Conservation (phyloP, 805 yeast genomes). For the Starmerella roubikii region DNA sequence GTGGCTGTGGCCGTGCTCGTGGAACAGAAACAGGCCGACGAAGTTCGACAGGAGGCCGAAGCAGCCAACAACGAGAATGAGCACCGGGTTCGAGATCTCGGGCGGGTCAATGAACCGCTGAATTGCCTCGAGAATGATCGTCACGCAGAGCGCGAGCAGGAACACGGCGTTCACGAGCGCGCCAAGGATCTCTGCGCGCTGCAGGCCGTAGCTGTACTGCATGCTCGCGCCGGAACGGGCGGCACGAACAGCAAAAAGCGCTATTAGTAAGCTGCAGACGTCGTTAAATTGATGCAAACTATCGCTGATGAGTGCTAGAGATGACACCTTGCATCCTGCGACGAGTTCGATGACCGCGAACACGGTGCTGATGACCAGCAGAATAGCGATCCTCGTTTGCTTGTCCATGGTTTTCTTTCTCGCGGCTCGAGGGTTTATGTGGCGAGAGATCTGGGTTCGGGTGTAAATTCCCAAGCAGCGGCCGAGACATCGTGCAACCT, state of each 20-base stretch:
- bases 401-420: constrained; percentile 26
- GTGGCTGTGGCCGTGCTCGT: constrained; percentile 44
- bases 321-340: constrained; percentile 72
- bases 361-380: constrained; percentile 60
- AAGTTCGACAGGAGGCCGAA: constrained; percentile 75
- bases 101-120: constrained; percentile 79
- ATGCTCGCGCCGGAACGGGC: constrained; percentile 77
- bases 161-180: constrained; percentile 91
- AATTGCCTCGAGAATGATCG: constrained; percentile 83
- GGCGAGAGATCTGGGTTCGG: too few species aligned
- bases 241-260: constrained; percentile 91
- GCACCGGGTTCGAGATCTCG: constrained; percentile 63
- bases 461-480: too few species aligned
- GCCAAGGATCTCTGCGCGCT: constrained; percentile 91
- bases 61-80: constrained; percentile 67
- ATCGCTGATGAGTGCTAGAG: constrained; percentile 88
- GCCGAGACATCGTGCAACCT: too few species aligned
- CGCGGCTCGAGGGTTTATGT: too few species aligned
- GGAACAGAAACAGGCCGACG: constrained; percentile 72
- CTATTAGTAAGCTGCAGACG: constrained; percentile 75
- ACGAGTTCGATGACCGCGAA: constrained; percentile 79
- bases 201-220: constrained; percentile 93
- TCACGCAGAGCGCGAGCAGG: constrained; percentile 77
- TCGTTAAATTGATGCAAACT: constrained; percentile 97
- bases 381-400: constrained; percentile 62